These are phyloP conservation scores for Fusarium setosum DNA, from an alignment of 2,329 filamentous ascomycete genomes.

Conservation along the genomic window DNA sequence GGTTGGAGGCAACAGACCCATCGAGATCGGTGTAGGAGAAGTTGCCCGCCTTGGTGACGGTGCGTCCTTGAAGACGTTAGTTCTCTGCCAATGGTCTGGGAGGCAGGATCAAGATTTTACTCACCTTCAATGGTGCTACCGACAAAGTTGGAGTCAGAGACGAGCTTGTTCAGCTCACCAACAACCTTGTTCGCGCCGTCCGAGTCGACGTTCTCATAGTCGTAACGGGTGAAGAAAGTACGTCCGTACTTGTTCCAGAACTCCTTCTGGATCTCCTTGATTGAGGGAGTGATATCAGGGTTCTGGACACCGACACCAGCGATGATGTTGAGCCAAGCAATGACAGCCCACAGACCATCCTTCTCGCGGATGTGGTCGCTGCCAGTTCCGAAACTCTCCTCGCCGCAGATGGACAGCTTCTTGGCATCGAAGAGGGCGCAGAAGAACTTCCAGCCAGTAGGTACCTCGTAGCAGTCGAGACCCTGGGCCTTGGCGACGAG, in stretches of 20 bases:
- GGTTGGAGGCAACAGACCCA: slow-evolving; percentile 93
- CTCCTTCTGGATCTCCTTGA: slow-evolving; percentile 94
- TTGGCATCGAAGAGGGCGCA: slow-evolving; percentile 93
- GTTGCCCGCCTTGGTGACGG: slow-evolving; percentile 90
- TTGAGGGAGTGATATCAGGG: slow-evolving; percentile 84
- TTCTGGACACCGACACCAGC: slow-evolving; percentile 89
- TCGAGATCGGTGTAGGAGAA: slow-evolving; percentile 99
- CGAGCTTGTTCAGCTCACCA: slow-evolving; percentile 80
- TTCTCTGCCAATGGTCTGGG: neutral
- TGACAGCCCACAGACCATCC: slow-evolving; percentile 96
- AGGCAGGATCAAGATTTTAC: slow-evolving; percentile 27
- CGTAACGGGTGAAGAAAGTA: slow-evolving; percentile 98
- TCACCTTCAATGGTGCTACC: slow-evolving; percentile 82
- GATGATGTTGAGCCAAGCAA: slow-evolving; percentile 99
- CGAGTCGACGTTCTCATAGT: slow-evolving; percentile 95
- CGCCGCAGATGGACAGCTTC: slow-evolving; percentile 98
- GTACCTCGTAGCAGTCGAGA: slow-evolving; percentile 93
- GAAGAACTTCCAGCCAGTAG: slow-evolving; percentile 99
- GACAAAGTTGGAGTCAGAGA: slow-evolving; percentile 79
- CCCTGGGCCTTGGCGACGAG: slow-evolving; percentile 95
- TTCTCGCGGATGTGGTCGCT: slow-evolving; percentile 99
- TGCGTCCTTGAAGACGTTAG: slow-evolving; percentile 67
- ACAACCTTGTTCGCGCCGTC: slow-evolving; percentile 93
- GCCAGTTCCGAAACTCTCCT: slow-evolving; percentile 97
- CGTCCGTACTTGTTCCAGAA: slow-evolving; percentile 98